Evolutionary conservation across 2,329 filamentous ascomycete species (phyloP).

Genomic region (Graphilbum ipis-grandicollis): DNA sequence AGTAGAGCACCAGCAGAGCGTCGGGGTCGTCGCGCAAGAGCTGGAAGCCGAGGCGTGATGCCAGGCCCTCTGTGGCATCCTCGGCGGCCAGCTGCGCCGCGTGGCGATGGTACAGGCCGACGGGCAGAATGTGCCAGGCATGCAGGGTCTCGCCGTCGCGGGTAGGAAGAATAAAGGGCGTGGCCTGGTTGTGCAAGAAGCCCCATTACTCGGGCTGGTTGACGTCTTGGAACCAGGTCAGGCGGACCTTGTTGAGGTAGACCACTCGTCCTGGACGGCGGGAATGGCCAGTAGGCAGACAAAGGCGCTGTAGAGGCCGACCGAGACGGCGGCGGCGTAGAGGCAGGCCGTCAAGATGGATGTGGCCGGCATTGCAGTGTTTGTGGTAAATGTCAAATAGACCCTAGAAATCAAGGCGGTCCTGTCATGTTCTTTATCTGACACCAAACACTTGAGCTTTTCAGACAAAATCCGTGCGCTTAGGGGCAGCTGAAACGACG

Average conservation of each 20-base stretch:
- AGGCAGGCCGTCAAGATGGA: neutral
- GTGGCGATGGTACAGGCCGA: conserved; percentile 45
- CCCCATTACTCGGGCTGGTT: conserved; percentile 51
- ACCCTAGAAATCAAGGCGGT: too few species aligned
- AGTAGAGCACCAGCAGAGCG: conserved; percentile 25
- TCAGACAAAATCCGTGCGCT: too few species aligned
- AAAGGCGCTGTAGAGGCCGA: conserved; percentile 1
- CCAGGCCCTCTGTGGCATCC: conserved; percentile 15
- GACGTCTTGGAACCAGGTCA: conserved; percentile 43
- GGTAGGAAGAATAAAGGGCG: conserved; percentile 50
- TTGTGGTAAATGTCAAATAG: too few species aligned
- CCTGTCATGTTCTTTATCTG: too few species aligned
- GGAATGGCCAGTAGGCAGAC: conserved; percentile 3
- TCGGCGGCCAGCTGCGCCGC: conserved; percentile 28
- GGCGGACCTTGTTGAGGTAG: conserved; percentile 33
- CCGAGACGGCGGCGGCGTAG: neutral
- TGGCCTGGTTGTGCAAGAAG: conserved; percentile 55
- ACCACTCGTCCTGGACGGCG: conserved; percentile 34
- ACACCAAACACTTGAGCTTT: too few species aligned
- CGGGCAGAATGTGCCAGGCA: conserved; percentile 61
- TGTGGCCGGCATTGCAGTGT: too few species aligned
- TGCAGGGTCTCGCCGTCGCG: conserved; percentile 50
- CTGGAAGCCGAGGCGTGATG: conserved; percentile 21
- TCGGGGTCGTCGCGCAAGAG: conserved; percentile 27
- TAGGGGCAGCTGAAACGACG: too few species aligned